A percentile compares a stretch with the other conserved stretches of the same genome.
Evolutionary conservation across 1,139 yeast genomes (phyloP).

Genomic region (Suhomyces wounanorum): DNA sequence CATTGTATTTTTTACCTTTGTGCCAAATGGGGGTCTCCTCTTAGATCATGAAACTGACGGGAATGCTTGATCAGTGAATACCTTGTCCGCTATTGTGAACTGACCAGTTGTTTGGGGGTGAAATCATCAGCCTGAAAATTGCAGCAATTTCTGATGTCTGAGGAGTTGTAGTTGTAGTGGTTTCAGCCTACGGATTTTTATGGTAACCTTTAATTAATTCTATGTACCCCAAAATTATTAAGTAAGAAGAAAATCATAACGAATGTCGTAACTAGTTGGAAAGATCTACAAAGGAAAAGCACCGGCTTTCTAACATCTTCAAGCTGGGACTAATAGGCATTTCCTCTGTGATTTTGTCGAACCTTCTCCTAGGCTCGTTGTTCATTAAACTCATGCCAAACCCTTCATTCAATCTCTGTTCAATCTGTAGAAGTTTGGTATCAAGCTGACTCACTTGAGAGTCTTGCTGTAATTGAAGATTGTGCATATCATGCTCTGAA

Average conservation of each 20-base stretch:
- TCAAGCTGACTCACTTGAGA: constrained; percentile 34
- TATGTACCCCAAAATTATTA: constrained; percentile 4
- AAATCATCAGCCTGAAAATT: background rate
- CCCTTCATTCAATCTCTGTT: constrained; percentile 32
- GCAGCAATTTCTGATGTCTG: background rate
- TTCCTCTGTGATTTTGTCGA: constrained; percentile 12
- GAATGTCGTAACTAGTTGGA: constrained; percentile 8
- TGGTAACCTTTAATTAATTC: constrained; percentile 1
- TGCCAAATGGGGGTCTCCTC: background rate
- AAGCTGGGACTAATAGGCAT: constrained; percentile 27
- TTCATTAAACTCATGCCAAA: constrained; percentile 26
- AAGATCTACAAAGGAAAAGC: constrained; percentile 26
- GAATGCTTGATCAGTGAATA: too few relatives aligned
- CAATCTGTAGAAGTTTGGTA: constrained; percentile 35
- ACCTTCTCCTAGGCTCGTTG: constrained; percentile 8
- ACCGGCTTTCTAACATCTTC: constrained; percentile 29
- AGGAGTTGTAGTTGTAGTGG: too few relatives aligned
- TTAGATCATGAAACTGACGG: too few relatives aligned
- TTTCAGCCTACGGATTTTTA: background rate
- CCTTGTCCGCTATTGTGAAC: too few relatives aligned
- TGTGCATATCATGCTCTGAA: constrained; percentile 45
- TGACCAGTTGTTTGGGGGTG: too few relatives aligned
- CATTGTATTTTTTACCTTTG: background rate
- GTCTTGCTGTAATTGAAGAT: constrained; percentile 41
- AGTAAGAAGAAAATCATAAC: constrained; percentile 10